Conservation (phyloP, 352 stramenopile genomes). For the Phytophthora chlamydospora region DNA sequence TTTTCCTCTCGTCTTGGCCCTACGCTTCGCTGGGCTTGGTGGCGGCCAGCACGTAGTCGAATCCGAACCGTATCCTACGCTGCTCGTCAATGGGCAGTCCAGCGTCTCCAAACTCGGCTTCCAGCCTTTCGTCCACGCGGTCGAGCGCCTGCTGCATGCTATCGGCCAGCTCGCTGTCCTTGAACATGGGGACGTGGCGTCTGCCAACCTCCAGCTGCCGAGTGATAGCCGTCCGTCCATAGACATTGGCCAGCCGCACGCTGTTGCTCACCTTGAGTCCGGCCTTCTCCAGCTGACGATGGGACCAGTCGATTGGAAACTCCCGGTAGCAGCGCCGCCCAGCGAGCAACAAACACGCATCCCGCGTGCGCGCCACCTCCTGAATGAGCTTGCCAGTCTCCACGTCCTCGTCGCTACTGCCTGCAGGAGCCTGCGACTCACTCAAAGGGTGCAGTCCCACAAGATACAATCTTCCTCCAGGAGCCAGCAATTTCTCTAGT, state of each 20-base stretch:
- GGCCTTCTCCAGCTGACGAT: constrained; percentile 69
- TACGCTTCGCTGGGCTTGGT: constrained; percentile 23
- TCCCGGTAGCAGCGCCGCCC: constrained; percentile 90
- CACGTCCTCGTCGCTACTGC: constrained; percentile 34
- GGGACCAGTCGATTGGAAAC: constrained; percentile 90
- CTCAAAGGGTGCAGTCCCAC: constrained; percentile 89
- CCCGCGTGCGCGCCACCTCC: constrained; percentile 75
- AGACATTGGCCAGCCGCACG: constrained; percentile 88
- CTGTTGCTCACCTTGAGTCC: constrained; percentile 62
- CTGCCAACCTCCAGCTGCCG: constrained; percentile 90
- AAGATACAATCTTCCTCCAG: constrained; percentile 89
- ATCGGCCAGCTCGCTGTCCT: constrained; percentile 45
- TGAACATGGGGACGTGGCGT: constrained; percentile 84
- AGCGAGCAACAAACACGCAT: constrained; percentile 91
- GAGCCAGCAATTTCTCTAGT: constrained; percentile 74
- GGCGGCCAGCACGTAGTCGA: constrained; percentile 90
- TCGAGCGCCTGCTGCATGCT: constrained; percentile 58
- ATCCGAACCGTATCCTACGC: constrained; percentile 71
- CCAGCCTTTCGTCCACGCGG: constrained; percentile 52
- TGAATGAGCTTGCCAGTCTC: constrained; percentile 49
- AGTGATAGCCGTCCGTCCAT: constrained; percentile 80
- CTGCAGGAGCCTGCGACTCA: constrained; percentile 41
- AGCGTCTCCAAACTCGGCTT: constrained; percentile 29
- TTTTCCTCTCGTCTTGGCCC: not conserved
- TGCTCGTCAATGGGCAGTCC: constrained; percentile 40